phyloP scores from a whole-genome alignment of 139 green algal species.

The Auxenochlorella pyrenoidosa region DNA sequence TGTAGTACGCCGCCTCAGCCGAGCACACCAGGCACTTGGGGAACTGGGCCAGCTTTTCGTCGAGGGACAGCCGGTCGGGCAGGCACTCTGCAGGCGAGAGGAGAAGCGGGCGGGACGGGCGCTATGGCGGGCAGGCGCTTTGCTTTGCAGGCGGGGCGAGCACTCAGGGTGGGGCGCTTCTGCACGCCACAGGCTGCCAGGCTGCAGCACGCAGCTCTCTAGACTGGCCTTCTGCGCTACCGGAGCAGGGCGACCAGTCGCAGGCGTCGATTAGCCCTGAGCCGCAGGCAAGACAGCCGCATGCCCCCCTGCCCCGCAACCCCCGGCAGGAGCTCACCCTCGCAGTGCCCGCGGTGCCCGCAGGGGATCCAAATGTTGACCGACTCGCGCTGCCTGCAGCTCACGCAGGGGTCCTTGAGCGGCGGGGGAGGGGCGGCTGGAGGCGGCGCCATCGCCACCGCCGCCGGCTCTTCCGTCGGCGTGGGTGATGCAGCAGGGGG shows the following conservation, averaged over 20 bases:
- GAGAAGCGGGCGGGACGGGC: no score
- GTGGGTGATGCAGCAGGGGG: background rate
- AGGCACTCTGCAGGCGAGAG: conserved; percentile 16
- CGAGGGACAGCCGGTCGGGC: background rate
- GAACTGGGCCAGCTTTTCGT: conserved; percentile 15
- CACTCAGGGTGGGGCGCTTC: background rate
- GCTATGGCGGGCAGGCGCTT: no score
- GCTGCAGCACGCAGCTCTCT: no score
- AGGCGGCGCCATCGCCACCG: background rate
- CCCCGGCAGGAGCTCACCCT: background rate
- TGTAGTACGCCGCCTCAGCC: background rate
- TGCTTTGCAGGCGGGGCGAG: background rate
- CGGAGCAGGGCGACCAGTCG: no score
- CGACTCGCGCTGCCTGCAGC: background rate
- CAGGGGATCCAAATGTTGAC: conserved; percentile 32
- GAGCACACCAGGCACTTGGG: conserved; percentile 23
- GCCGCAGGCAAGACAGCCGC: no score
- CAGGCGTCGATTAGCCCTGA: no score
- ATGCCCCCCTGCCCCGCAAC: no score
- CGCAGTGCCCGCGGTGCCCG: conserved; percentile 35
- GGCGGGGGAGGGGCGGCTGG: no score
- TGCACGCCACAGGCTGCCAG: background rate
- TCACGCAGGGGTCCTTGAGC: conserved; percentile 4
- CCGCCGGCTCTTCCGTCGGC: background rate
- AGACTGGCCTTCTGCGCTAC: background rate